These are phyloP conservation scores for Suhomyces panamericanus DNA, from an alignment of 1,139 yeast species.

Conservation along the genomic window DNA sequence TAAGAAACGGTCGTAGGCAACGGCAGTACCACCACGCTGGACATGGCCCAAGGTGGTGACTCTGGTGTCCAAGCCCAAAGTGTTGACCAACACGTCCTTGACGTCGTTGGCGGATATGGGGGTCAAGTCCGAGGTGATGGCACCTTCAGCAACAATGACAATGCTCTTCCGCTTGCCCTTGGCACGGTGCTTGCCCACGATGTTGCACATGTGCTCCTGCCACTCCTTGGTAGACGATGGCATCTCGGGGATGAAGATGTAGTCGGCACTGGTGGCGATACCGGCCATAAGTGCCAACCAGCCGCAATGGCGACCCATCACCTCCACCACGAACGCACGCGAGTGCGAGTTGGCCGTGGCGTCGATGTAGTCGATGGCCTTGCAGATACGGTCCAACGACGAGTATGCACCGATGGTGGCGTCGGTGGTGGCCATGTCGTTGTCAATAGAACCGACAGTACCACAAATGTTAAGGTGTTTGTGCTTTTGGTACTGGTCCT, in stretches of 20 bases:
- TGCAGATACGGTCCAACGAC: slow-evolving; percentile 88
- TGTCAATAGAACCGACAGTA: slow-evolving; percentile 93
- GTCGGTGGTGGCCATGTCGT: slow-evolving; percentile 96
- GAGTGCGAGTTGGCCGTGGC: slow-evolving; percentile 97
- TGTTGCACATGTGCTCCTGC: slow-evolving; percentile 73
- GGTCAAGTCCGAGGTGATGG: slow-evolving; percentile 76
- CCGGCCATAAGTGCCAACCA: slow-evolving; percentile 98
- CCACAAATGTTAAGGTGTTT: slow-evolving; percentile 87
- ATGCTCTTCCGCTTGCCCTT: slow-evolving; percentile 93
- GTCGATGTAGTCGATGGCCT: slow-evolving; percentile 91
- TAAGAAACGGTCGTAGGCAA: slow-evolving; percentile 84
- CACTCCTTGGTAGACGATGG: slow-evolving; percentile 62
- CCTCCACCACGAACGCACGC: slow-evolving; percentile 96
- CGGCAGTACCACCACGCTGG: slow-evolving; percentile 98
- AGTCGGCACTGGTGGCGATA: slow-evolving; percentile 93
- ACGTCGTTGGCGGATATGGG: slow-evolving; percentile 82
- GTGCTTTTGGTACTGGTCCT: slow-evolving; percentile 58
- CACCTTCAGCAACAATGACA: slow-evolving; percentile 97
- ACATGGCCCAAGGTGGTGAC: slow-evolving; percentile 96
- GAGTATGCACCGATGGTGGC: slow-evolving; percentile 96
- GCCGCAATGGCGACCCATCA: slow-evolving; percentile 99
- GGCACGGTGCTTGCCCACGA: slow-evolving; percentile 71
- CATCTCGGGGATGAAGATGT: slow-evolving; percentile 87
- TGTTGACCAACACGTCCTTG: slow-evolving; percentile 70
- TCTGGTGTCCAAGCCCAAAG: slow-evolving; percentile 85